Evolutionary conservation across 192 early-diverging fungal genomes (phyloP), one percentile per base, ranked within the genome.

Genomic region (Powellomyces hirtus): DNA sequence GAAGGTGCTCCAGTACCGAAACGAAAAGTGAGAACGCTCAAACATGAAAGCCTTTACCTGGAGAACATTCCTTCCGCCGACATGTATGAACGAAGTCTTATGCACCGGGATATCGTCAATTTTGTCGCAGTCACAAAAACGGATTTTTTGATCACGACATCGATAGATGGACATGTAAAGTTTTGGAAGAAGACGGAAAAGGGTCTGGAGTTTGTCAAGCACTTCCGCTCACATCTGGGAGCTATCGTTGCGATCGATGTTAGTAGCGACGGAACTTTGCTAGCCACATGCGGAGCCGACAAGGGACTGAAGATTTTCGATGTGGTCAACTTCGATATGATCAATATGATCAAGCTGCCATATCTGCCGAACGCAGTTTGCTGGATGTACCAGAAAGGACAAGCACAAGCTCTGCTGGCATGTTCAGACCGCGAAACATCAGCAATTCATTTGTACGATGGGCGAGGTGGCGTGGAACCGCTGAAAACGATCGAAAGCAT

Each of bases 181-280:
- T 99, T 98, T 60, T 99, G 97, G 97, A 98, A 99, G 74, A 98
- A 97, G 80, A 87, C 90, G 20, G 84, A 80, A 4, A 79, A 80
- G 37, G 97, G 96, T 13, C 90, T 99, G 44, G 97, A 99, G 76
- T 99, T 99, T 84, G 96, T 97, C 35, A 99, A 99, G 78, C 95
- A 97, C 72, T 99, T 91, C 74, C 82, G 93, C 5, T 86, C 95
- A 0, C 96, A 98, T 76, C 52, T 97, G 10, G 88, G 87, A 63
- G 80, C 81, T n/a, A 80, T 87, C 56, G 76, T 84, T 2, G 72
- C 67, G 29, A 68, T 79, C 42, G 71, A 72, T 22, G 58, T 72
- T 7, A 79, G 71, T 20, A 66, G 76, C 31, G 96, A 99, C 60
- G 90, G 92, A 0, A 75, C 84, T 55, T 67, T 94, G 34, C 81